These are phyloP conservation scores for Phytopythium oedochilum DNA, from an alignment of 352 stramenopile genomes.

Conservation along the genomic window DNA sequence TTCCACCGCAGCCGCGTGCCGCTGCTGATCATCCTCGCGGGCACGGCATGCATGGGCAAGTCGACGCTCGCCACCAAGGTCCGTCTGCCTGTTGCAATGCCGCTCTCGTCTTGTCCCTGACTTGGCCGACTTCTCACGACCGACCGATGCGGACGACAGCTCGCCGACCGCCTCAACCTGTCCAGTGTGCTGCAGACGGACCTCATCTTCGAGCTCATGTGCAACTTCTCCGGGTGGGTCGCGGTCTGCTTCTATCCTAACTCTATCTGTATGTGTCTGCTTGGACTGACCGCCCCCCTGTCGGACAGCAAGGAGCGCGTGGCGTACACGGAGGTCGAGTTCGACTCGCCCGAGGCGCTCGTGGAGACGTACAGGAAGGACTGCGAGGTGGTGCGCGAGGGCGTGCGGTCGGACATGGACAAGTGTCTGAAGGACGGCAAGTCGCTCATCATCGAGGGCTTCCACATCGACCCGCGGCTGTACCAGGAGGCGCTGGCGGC, in stretches of 20 bases:
- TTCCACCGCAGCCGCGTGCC: slow-evolving; percentile 83
- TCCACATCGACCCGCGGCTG: slow-evolving; percentile 82
- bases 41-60: slow-evolving; percentile 81
- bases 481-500: slow-evolving; percentile 71
- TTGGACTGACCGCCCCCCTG: no score
- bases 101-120: no score
- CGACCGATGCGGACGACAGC: slow-evolving; percentile 21
- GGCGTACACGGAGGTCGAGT: slow-evolving; percentile 55
- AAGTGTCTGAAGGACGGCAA: slow-evolving; percentile 89
- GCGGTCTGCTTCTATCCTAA: no score
- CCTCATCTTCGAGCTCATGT: slow-evolving; percentile 89
- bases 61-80: slow-evolving; percentile 88
- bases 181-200: slow-evolving; percentile 86
- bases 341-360: slow-evolving; percentile 54
- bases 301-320: slow-evolving; percentile 48
- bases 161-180: slow-evolving; percentile 82
- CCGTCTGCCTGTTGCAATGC: no score
- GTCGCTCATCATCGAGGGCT: slow-evolving; percentile 84
- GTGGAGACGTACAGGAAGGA: slow-evolving; percentile 72
- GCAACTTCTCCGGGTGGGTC: slow-evolving; percentile 82
- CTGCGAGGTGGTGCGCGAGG: slow-evolving; percentile 74
- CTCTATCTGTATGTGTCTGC: no score
- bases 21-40: slow-evolving; percentile 79
- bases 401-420: slow-evolving; percentile 82
- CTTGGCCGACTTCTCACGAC: no score